A percentile compares a stretch with the other conserved stretches of the same genome.
Evolutionary conservation across 495 filamentous ascomycete species (phyloP).

Genomic region (Stereocaulon alpinum): DNA sequence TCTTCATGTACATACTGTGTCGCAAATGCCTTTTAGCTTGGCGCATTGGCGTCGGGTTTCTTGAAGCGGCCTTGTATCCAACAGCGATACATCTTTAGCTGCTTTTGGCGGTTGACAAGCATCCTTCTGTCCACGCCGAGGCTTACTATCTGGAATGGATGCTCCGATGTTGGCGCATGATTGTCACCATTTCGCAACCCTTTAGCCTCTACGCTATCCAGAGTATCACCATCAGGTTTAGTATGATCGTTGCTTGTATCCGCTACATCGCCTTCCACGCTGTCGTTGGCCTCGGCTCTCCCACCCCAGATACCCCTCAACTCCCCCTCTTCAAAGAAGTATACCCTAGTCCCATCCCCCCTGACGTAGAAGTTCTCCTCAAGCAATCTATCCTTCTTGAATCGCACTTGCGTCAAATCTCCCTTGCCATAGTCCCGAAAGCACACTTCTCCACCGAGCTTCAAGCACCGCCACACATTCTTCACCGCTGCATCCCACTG

Average conservation of each 20-base stretch:
- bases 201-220: conserved; percentile 28
- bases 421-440: conserved; percentile 95
- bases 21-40: neutral
- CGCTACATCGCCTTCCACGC: neutral
- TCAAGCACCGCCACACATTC: conserved; percentile 73
- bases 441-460: conserved; percentile 77
- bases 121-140: conserved; percentile 76
- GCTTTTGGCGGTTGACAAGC: conserved; percentile 80
- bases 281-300: conserved; percentile 10
- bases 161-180: neutral
- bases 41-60: conserved; percentile 42
- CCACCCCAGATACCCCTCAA: conserved; percentile 67
- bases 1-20: neutral
- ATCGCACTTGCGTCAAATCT: conserved; percentile 90
- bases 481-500: conserved; percentile 77
- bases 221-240: neutral
- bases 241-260: neutral
- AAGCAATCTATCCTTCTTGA: conserved; percentile 86
- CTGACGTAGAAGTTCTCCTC: conserved; percentile 95
- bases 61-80: conserved; percentile 86
- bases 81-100: conserved; percentile 96
- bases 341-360: conserved; percentile 91
- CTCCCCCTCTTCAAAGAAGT: conserved; percentile 88
- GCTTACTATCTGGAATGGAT: conserved; percentile 56
- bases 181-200: conserved; percentile 3